Conservation (phyloP, 805 yeast genomes). For the Grigorovia yakushimaensis region DNA sequence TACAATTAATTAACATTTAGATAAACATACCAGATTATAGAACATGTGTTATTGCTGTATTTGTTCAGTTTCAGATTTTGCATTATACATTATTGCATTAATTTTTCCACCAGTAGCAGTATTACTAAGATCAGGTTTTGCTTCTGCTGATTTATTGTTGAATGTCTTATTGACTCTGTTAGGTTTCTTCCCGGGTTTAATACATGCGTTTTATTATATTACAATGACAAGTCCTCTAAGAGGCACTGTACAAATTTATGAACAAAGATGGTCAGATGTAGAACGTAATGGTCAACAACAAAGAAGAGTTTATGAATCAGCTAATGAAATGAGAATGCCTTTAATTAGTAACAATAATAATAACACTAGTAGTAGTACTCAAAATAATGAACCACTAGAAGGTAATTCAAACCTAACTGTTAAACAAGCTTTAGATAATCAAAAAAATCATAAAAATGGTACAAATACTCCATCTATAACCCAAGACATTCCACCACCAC, state of each 20-base stretch:
- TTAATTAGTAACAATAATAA: not conserved
- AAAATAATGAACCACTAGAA: not conserved
- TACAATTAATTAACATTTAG: too few relatives aligned
- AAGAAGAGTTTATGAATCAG: not conserved
- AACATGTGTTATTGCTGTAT: constrained; percentile 13
- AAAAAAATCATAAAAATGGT: not conserved
- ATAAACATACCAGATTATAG: too few relatives aligned
- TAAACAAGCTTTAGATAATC: constrained; percentile 1
- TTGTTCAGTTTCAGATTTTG: constrained; percentile 37
- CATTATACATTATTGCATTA: constrained; percentile 49
- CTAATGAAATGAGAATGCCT: constrained; percentile 1
- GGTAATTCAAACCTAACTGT: not conserved
- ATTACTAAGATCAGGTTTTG: constrained; percentile 51
- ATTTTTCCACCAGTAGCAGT: constrained; percentile 72
- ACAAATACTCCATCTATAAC: not conserved
- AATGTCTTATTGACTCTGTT: constrained; percentile 58
- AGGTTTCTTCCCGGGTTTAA: constrained; percentile 68
- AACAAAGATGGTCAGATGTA: constrained; percentile 26
- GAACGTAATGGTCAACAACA: constrained; percentile 13
- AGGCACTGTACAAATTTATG: constrained; percentile 20
- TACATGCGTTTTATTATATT: constrained; percentile 51
- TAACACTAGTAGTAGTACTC: not conserved
- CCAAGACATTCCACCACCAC: constrained; percentile 3
- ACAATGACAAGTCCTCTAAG: constrained; percentile 25
- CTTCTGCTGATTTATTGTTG: constrained; percentile 44